Conservation (phyloP, 106 monocot species). For the Posidonia australis region DNA sequence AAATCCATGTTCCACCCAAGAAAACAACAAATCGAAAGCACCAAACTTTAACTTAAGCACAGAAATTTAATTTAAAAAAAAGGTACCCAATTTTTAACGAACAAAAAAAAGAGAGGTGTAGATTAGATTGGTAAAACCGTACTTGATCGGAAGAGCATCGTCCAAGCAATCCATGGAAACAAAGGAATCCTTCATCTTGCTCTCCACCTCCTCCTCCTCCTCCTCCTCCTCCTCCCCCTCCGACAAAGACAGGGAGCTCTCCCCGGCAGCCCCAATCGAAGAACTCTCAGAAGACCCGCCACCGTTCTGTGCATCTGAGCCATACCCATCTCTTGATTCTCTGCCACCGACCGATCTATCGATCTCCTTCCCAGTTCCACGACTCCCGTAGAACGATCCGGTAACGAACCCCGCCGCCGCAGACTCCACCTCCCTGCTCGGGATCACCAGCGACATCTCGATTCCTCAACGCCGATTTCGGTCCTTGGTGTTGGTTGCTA, state of each 20-base stretch:
- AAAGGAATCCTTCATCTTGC: constrained; percentile 15
- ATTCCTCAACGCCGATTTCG: too few relatives aligned
- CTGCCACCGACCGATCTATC: neutral
- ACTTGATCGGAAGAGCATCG: constrained; percentile 67
- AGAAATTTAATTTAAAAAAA: neutral
- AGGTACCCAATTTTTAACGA: neutral
- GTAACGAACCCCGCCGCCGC: neutral
- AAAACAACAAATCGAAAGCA: neutral
- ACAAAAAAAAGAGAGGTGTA: neutral
- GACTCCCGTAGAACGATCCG: neutral
- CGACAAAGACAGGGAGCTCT: too few relatives aligned
- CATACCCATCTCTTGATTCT: neutral
- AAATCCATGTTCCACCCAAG: neutral
- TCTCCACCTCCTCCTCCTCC: constrained; percentile 31
- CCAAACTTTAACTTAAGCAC: neutral
- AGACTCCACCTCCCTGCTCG: neutral
- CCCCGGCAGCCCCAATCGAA: neutral
- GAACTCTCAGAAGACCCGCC: constrained; percentile 7
- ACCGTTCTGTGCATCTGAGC: neutral
- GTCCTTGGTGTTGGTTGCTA: too few relatives aligned
- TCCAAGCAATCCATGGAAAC: constrained; percentile 43
- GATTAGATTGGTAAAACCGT: neutral
- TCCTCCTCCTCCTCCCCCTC: constrained; percentile 15
- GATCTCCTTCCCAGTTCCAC: neutral
- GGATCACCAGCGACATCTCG: neutral